Percentiles rank a stretch among this genome's conserved stretches.
phyloP scores from a whole-genome alignment of 129 eudicot species.

The Saposhnikovia divaricata region DNA sequence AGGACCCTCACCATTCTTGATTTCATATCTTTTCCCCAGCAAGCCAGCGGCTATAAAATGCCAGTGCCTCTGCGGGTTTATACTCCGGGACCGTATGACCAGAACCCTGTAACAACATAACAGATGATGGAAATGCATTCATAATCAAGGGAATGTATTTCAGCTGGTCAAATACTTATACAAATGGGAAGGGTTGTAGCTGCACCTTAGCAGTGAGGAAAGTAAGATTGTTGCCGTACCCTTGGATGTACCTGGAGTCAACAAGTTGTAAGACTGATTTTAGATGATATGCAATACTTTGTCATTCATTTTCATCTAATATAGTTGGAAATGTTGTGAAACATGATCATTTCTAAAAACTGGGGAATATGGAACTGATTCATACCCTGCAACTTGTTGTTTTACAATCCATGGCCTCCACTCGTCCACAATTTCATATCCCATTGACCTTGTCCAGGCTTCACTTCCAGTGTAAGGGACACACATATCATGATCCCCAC shows the following conservation, averaged over 20 bases:
- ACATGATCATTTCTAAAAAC: not conserved
- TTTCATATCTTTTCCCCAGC: conserved; percentile 53
- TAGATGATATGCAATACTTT: not conserved
- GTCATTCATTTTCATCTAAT: not conserved
- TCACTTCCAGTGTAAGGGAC: conserved; percentile 91
- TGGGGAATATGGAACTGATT: not conserved
- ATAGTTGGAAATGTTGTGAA: not conserved
- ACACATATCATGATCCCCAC: conserved; percentile 99
- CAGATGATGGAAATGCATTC: not conserved
- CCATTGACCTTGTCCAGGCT: conserved; percentile 92
- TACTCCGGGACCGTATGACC: conserved; percentile 94
- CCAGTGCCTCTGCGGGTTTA: conserved; percentile 77
- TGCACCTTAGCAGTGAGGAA: conserved; percentile 81
- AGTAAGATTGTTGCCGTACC: conserved; percentile 56
- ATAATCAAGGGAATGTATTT: not conserved
- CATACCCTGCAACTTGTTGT: conserved; percentile 88
- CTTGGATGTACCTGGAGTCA: conserved; percentile 56
- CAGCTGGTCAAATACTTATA: not conserved
- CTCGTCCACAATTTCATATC: conserved; percentile 62
- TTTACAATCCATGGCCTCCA: conserved; percentile 86
- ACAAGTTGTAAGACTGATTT: not conserved
- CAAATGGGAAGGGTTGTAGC: not conserved
- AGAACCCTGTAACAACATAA: conserved; percentile 52
- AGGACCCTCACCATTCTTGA: not conserved
- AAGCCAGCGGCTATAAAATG: conserved; percentile 62